phyloP scores from a whole-genome alignment of 352 stramenopile genomes.

The Thalassiosira delicatula region DNA sequence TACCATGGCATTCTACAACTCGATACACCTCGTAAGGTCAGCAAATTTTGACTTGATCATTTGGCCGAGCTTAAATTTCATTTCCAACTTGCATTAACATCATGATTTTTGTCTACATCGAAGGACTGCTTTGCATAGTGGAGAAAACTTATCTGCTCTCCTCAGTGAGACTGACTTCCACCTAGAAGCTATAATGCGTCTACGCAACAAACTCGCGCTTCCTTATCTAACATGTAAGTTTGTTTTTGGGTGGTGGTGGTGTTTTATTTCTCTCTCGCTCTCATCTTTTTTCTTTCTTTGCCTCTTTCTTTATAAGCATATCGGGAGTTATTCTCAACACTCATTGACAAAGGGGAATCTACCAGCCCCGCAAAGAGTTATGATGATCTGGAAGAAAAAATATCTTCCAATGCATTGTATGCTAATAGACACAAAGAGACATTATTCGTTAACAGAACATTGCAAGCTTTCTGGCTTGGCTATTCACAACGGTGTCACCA shows the following conservation, averaged over 20 bases:
- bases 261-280: too few species aligned
- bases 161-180: slow-evolving; percentile 31
- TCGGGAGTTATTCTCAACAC: slow-evolving; percentile 20
- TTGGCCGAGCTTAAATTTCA: too few species aligned
- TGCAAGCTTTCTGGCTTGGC: slow-evolving; percentile 43
- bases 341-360: slow-evolving; percentile 30
- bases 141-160: slow-evolving; percentile 23
- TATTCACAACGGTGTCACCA: slow-evolving; percentile 32
- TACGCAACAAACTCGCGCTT: slow-evolving; percentile 2
- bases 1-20: slow-evolving; percentile 18
- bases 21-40: background rate
- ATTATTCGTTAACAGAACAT: slow-evolving; percentile 6
- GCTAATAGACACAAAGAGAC: slow-evolving; percentile 3
- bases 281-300: background rate
- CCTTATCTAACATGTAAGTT: too few species aligned
- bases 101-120: too few species aligned
- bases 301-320: slow-evolving; percentile 2
- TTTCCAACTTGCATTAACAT: too few species aligned
- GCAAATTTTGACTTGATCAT: too few species aligned
- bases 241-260: too few species aligned
- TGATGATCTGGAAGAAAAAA: background rate
- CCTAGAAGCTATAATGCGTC: background rate
- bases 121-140: slow-evolving; percentile 2
- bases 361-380: background rate
- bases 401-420: background rate